These are phyloP conservation scores for Aspergillus amoenus DNA, from an alignment of 2,329 filamentous ascomycete species.

Conservation along the genomic window DNA sequence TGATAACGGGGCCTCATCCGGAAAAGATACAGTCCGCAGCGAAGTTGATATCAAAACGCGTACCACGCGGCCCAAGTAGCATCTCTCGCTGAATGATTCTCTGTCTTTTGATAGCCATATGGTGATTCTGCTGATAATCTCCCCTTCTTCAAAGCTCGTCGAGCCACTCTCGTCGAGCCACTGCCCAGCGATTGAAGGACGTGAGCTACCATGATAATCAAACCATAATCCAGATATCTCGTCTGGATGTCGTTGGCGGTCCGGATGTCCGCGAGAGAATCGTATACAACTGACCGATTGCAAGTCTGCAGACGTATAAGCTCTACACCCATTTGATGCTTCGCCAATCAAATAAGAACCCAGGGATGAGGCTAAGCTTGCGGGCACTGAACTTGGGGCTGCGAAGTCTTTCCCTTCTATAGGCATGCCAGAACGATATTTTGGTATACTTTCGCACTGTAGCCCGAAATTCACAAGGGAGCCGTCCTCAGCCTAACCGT, in stretches of 20 bases:
- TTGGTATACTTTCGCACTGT: not conserved
- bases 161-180: conserved; percentile 1
- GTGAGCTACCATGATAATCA: conserved; percentile 1
- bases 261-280: not conserved
- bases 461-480: conserved; percentile 1
- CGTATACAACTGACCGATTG: not conserved
- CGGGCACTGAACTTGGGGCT: not conserved
- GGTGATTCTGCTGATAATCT: conserved; percentile 2
- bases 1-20: not conserved
- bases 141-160: not conserved
- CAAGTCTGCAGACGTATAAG: conserved; percentile 3
- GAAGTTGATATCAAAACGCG: conserved; percentile 3
- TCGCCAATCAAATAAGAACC: not conserved
- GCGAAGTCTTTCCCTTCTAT: not conserved
- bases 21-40: not conserved
- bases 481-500: not conserved
- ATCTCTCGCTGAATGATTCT: not conserved
- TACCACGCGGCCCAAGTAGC: conserved; percentile 6
- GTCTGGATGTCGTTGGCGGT: not conserved
- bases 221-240: conserved; percentile 13
- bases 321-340: not conserved
- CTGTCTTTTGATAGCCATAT: not conserved
- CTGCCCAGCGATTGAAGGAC: conserved; percentile 3
- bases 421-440: not conserved
- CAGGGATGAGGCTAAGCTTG: not conserved